These are phyloP conservation scores for Tulasnella calospora DNA, from an alignment of 768 basidiomycete genomes.

Conservation along the genomic window DNA sequence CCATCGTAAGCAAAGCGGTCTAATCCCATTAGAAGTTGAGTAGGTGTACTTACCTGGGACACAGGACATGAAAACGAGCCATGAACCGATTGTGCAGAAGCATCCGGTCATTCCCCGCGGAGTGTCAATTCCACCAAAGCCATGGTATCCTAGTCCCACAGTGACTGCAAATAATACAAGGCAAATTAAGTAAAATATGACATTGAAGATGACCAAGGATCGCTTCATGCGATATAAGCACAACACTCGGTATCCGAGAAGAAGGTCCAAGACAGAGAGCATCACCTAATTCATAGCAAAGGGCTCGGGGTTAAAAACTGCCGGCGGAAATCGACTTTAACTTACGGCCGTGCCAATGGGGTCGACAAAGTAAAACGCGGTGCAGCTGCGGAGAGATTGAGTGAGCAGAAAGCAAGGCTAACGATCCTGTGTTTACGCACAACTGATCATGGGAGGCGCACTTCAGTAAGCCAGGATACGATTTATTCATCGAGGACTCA, in stretches of 20 bases:
- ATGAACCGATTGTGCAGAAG: background rate
- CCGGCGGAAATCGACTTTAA: background rate
- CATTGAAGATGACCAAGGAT: background rate
- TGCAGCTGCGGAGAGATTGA: background rate
- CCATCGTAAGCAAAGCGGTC: background rate
- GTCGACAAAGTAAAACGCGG: background rate
- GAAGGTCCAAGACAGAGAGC: conserved; percentile 13
- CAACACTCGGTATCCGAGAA: conserved; percentile 8
- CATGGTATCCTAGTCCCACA: background rate
- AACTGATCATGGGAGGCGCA: background rate
- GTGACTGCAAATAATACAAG: background rate
- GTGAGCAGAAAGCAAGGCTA: background rate
- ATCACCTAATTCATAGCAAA: background rate
- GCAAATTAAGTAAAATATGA: conserved; percentile 1
- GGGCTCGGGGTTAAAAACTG: too few species aligned
- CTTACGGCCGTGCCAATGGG: conserved; percentile 21
- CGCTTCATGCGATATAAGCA: conserved; percentile 21
- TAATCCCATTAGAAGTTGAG: background rate
- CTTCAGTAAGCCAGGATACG: background rate
- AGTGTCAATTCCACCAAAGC: conserved; percentile 8
- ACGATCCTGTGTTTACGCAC: background rate
- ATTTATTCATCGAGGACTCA: background rate
- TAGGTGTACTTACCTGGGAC: background rate
- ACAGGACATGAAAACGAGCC: background rate
- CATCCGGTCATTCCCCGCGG: conserved; percentile 1